These are phyloP conservation scores for Hanseniaspora nectarophila DNA, from an alignment of 805 yeast genomes.

Conservation along the genomic window DNA sequence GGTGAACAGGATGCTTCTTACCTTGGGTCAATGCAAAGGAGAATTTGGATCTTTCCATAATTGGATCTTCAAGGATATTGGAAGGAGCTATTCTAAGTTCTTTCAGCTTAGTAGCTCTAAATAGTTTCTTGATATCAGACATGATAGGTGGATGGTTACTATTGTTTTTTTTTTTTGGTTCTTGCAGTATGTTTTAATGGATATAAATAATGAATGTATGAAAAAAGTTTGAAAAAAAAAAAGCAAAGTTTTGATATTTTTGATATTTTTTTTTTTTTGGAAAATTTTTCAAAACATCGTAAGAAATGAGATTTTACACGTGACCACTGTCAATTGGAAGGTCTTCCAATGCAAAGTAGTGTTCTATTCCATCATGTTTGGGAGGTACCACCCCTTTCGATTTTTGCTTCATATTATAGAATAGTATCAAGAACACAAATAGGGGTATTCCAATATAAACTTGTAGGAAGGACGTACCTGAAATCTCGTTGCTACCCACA, in stretches of 20 bases:
- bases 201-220: too few species aligned
- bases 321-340: neutral
- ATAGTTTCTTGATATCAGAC: slow-evolving; percentile 7
- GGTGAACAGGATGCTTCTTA: slow-evolving; percentile 48
- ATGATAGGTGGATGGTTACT: neutral
- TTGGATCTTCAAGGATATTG: neutral
- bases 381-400: neutral
- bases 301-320: neutral
- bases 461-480: slow-evolving; percentile 37
- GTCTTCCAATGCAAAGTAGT: neutral
- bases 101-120: slow-evolving; percentile 14
- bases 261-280: neutral
- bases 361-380: neutral
- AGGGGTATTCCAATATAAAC: slow-evolving; percentile 40
- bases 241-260: neutral
- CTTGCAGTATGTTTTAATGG: too few species aligned
- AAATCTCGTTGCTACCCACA: slow-evolving; percentile 27
- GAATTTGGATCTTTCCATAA: slow-evolving; percentile 9
- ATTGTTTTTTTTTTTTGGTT: too few species aligned
- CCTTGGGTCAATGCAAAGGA: slow-evolving; percentile 17
- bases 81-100: slow-evolving; percentile 7
- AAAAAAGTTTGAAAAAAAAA: too few species aligned
- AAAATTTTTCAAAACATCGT: neutral
- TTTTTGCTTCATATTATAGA: slow-evolving; percentile 18
- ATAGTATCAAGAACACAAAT: slow-evolving; percentile 35